These are phyloP conservation scores for Fomitopsis pulvina DNA, from an alignment of 768 basidiomycete genomes.

Conservation along the genomic window DNA sequence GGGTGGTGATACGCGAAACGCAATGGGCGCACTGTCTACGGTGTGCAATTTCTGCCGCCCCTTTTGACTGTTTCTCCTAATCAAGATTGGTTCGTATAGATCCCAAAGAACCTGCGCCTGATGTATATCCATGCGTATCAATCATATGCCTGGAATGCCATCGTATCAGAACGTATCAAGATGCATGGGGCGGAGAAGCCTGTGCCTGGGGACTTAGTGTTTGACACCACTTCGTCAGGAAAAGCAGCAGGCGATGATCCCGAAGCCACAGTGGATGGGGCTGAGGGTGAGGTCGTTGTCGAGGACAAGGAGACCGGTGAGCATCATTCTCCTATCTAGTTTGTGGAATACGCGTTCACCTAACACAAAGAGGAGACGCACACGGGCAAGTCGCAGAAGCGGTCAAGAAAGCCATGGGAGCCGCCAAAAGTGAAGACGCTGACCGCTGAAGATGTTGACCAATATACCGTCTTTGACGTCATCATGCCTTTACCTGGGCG, in stretches of 20 bases:
- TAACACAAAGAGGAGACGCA: conserved; percentile 9
- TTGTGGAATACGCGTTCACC: not conserved
- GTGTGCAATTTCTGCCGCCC: conserved; percentile 33
- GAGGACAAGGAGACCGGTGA: conserved; percentile 14
- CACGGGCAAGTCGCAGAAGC: conserved; percentile 18
- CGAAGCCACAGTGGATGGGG: conserved; percentile 23
- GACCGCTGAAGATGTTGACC: conserved; percentile 67
- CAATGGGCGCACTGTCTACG: conserved; percentile 81
- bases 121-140: conserved; percentile 99
- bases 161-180: conserved; percentile 89
- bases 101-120: conserved; percentile 87
- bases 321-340: not conserved
- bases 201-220: conserved; percentile 88
- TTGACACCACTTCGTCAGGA: conserved; percentile 36
- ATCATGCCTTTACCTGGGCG: conserved; percentile 97
- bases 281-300: conserved; percentile 20
- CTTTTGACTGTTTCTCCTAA: conserved; percentile 1
- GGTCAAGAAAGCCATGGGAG: conserved; percentile 47
- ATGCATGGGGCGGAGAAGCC: conserved; percentile 67
- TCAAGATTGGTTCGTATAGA: conserved; percentile 39
- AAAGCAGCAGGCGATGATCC: conserved; percentile 28
- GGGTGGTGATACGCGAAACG: conserved; percentile 70
- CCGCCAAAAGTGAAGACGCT: conserved; percentile 72
- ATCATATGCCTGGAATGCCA: conserved; percentile 97
- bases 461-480: conserved; percentile 89